A percentile compares a stretch with the other conserved stretches of the same genome.
Conservation (phyloP, 495 filamentous ascomycete genomes). For the Poronia punctata region DNA sequence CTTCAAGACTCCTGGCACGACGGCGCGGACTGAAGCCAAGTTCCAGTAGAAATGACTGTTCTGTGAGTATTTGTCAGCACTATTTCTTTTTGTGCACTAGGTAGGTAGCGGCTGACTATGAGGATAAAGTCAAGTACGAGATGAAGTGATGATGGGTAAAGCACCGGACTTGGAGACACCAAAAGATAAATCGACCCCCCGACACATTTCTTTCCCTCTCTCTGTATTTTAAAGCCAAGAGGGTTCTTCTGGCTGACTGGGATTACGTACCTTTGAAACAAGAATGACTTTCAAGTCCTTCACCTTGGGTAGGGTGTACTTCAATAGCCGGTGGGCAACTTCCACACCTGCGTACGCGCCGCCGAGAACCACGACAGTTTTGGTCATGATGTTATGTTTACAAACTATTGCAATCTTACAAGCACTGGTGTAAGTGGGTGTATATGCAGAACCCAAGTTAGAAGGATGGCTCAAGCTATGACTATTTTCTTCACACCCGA, state of each 20-base stretch:
- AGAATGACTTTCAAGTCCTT: conserved; percentile 40
- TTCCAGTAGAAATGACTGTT: conserved; percentile 54
- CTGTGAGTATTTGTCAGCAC: conserved; percentile 24
- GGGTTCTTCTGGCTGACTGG: neutral
- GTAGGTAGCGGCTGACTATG: too few species aligned
- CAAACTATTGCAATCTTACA: conserved; percentile 4
- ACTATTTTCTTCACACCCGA: too few species aligned
- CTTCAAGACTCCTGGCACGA: conserved; percentile 42
- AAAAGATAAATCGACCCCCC: too few species aligned
- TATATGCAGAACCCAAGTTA: too few species aligned
- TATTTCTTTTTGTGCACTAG: too few species aligned
- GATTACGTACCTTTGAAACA: conserved; percentile 35
- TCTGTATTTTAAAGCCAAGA: too few species aligned
- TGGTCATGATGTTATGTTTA: conserved; percentile 24
- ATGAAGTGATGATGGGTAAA: too few species aligned
- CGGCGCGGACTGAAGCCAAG: conserved; percentile 46
- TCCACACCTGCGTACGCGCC: conserved; percentile 47
- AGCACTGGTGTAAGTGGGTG: too few species aligned
- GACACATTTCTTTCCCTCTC: too few species aligned
- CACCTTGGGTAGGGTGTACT: conserved; percentile 25
- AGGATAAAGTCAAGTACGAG: too few species aligned
- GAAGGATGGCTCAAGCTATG: too few species aligned
- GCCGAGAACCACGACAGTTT: conserved; percentile 48
- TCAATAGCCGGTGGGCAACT: conserved; percentile 47
- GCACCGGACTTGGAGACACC: too few species aligned